A percentile compares a stretch with the other conserved stretches of the same genome.
phyloP scores from a whole-genome alignment of 108 stramenopile species.

The Pseudonitzschia delicatissima region DNA sequence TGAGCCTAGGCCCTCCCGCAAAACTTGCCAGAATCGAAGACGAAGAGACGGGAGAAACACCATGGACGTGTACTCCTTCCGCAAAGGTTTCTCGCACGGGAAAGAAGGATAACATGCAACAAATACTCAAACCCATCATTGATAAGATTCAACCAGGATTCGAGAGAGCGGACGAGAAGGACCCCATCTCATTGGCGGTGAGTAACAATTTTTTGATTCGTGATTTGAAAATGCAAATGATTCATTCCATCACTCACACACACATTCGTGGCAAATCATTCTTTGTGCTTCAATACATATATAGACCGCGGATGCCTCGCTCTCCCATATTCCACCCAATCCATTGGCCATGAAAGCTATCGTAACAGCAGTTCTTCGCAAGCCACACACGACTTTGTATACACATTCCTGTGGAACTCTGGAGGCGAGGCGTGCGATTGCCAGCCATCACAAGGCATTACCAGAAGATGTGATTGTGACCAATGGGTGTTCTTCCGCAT shows the following conservation, averaged over 20 bases:
- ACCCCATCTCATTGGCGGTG: conserved; percentile 85
- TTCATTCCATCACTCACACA: not conserved
- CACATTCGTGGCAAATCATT: not conserved
- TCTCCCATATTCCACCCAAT: conserved; percentile 7
- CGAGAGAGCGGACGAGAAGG: conserved; percentile 59
- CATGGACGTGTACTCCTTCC: conserved; percentile 59
- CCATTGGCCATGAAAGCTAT: conserved; percentile 55
- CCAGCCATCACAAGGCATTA: conserved; percentile 40
- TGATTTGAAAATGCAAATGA: not conserved
- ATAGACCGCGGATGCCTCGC: conserved; percentile 1
- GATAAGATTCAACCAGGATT: conserved; percentile 41
- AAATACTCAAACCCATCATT: conserved; percentile 81
- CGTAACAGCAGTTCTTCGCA: conserved; percentile 30
- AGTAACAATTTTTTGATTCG: conserved; percentile 21
- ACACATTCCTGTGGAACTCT: conserved; percentile 72
- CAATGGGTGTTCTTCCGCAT: conserved; percentile 87
- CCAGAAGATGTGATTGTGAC: conserved; percentile 87
- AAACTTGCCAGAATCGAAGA: not conserved
- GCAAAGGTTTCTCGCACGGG: conserved; percentile 58
- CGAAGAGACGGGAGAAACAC: not conserved
- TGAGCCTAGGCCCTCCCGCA: conserved; percentile 6
- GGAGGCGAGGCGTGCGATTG: conserved; percentile 78
- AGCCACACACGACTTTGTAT: conserved; percentile 61
- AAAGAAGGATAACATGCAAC: conserved; percentile 72
- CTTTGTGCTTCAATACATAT: not conserved